A percentile compares a stretch with the other conserved stretches of the same genome.
These are phyloP conservation scores for Dothideomycetidae sp. DNA, from an alignment of 2,329 filamentous ascomycete genomes.

Conservation along the genomic window DNA sequence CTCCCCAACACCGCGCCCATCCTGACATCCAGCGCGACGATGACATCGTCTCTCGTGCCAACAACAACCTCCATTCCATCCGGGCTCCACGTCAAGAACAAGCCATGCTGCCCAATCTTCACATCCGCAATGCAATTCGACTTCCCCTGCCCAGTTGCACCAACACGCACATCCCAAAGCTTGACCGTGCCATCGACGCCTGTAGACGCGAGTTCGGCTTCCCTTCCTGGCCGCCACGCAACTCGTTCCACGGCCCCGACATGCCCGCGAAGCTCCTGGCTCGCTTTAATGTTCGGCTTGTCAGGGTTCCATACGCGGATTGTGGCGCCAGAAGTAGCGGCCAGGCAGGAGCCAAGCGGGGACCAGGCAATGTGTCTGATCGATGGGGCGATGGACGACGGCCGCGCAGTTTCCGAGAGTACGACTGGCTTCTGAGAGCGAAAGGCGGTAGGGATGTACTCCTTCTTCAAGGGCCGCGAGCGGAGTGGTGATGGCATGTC, in stretches of 20 bases:
- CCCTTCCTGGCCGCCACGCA: conserved; percentile 62
- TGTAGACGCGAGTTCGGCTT: conserved; percentile 62
- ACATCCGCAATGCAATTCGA: conserved; percentile 49
- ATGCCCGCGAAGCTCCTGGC: conserved; percentile 47
- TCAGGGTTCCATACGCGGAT: conserved; percentile 74
- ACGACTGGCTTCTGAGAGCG: conserved; percentile 52
- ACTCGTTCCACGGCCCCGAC: conserved; percentile 55
- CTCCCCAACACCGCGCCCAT: conserved; percentile 10
- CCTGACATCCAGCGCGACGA: conserved; percentile 21
- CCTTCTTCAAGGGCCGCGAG: conserved; percentile 49
- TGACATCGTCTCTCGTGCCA: conserved; percentile 49
- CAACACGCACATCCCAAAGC: conserved; percentile 60
- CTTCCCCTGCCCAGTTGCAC: conserved; percentile 16
- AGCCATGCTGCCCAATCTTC: conserved; percentile 28
- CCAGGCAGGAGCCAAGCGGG: conserved; percentile 66
- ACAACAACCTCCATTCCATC: conserved; percentile 56
- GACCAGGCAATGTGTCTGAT: conserved; percentile 59
- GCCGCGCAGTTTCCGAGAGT: conserved; percentile 38
- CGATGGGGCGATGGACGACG: conserved; percentile 19
- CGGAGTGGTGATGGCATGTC: conserved; percentile 28
- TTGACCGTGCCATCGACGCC: conserved; percentile 60
- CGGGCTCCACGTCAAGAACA: conserved; percentile 53
- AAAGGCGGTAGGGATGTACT: conserved; percentile 55
- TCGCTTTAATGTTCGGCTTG: conserved; percentile 56
- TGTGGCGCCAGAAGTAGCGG: conserved; percentile 60